Base-by-base conservation (phyloP, 2,329 filamentous ascomycete genomes). In the Ceratocystis harringtonii region DNA sequence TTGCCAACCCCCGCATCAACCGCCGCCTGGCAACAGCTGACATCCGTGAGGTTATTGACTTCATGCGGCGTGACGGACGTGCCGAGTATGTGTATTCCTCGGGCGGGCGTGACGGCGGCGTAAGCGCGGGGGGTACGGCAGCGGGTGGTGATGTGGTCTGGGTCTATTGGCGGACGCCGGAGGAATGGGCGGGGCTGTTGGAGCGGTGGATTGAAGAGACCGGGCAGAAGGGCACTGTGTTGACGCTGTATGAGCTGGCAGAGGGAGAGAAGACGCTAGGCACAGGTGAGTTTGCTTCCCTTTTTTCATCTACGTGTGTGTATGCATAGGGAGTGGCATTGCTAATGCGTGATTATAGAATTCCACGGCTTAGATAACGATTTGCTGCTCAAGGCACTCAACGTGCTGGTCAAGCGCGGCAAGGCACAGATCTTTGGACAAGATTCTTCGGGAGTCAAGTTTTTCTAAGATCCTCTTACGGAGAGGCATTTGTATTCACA, bases 351-450 rank as follows among this genome's bases (percentile, higher is more conserved):
- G 15, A 10, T 22, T 44, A 4, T 70, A 88, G 90, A 95, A 70
- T 90, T 95, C 72, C 85, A 90, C 74, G 89, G 89, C n/a, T 88
- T 99, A 79, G 92, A 97, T 73, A 79, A 81, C 58, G 89, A 91
- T 28, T 75, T 96, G 68, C 80, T 99, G 71, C 82, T 88, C 70
- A 91, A 87, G 74, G 87, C 89, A 45, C 79, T 99, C 61, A 82
- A 84, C 68, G 80, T 94, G 62, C 80, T 96, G 61, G 92, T 95
- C 44, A 96, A 95, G 80, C 83, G 87, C 68, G 91, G 91, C 70
- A 95, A 89, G 76, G 92, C 92, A 15, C 92, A 97, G 75, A 85
- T 97, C 30, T 97, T 99, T 77, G 92, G 92, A 43, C 83, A 84
- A 64, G 90, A 92, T 73, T 88, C 89, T 68, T 84, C 89, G 72